Base-by-base conservation (phyloP, 805 yeast genomes). In the Nakazawaea ambrosiae region DNA sequence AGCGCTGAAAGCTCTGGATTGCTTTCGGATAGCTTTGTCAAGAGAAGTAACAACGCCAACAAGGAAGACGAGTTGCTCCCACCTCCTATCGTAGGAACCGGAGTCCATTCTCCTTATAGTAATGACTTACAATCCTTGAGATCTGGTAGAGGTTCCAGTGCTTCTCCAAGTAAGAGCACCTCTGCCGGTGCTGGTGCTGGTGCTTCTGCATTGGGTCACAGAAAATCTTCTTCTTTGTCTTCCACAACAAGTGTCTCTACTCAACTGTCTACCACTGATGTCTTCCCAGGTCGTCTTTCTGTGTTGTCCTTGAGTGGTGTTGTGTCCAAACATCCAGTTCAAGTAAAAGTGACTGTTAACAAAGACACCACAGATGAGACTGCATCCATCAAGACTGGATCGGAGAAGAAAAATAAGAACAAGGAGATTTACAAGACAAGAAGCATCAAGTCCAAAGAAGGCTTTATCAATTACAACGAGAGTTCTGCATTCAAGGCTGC, bases 381-480 rank as follows among this genome's bases (percentile, higher is more conserved):
- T 5, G 36, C 18, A 7, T 31, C 40, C 30, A 27, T 37, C 27
- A 30, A 28, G n/a, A 27, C 37, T 12, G n/a, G 16, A 12, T 34
- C 46, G n/a, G 55, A 48, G 16, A 50, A 49, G 45, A 36, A 32
- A 18, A 15, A 18, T 10, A 68, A 62, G 45, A 66, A 63, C 36
- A 81, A 75, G 50, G 82, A 72, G 31, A 50, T 90, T 27, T 73
- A 66, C 61, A 81, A 76, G 54, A 80, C 96, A 1, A 75, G 78
- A 56, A 53, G 68, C 16, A 53, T 61, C 37, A 84, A 83, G 49
- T 58, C 71, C 31, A 58, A 61, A 7, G 61, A 62, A 6, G 80
- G 78, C 1, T 39, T 50, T 1, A 63, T 65, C 34, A 61, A 55
- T 39, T 79, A 81, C 75, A 68, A 75, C 42, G 96, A 86, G 51